phyloP scores from a whole-genome alignment of 805 yeast genomes.

The Kazachstania martiniae region DNA sequence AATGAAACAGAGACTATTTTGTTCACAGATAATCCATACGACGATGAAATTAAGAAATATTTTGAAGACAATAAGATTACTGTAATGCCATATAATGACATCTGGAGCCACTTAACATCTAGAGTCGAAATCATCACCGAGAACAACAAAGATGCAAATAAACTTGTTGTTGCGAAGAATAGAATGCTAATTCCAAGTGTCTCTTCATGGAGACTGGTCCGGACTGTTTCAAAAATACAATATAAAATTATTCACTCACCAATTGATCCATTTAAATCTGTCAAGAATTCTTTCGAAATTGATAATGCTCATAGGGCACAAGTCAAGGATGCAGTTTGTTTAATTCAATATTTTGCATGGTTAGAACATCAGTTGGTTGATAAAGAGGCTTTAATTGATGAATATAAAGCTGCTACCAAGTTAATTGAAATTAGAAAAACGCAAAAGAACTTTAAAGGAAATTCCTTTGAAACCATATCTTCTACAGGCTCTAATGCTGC shows the following conservation, averaged over 20 bases:
- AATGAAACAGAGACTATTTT: constrained; percentile 37
- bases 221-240: constrained; percentile 27
- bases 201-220: constrained; percentile 59
- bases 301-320: constrained; percentile 68
- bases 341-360: constrained; percentile 74
- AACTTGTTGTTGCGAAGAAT: neutral
- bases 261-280: constrained; percentile 54
- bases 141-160: constrained; percentile 11
- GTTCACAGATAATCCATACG: constrained; percentile 41
- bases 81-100: constrained; percentile 42
- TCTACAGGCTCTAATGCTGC: constrained; percentile 70
- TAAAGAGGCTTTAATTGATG: constrained; percentile 39
- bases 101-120: constrained; percentile 45
- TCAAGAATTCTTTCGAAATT: constrained; percentile 66
- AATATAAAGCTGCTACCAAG: constrained; percentile 54
- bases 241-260: constrained; percentile 43
- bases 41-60: constrained; percentile 30
- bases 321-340: constrained; percentile 70
- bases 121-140: constrained; percentile 9
- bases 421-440: constrained; percentile 43
- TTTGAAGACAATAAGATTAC: constrained; percentile 35
- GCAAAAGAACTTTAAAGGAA: constrained; percentile 48
- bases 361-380: constrained; percentile 46
- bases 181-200: constrained; percentile 38
- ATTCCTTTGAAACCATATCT: constrained; percentile 68